These are phyloP conservation scores for Talaromyces piceae DNA, from an alignment of 2,329 filamentous ascomycete genomes.

Conservation along the genomic window DNA sequence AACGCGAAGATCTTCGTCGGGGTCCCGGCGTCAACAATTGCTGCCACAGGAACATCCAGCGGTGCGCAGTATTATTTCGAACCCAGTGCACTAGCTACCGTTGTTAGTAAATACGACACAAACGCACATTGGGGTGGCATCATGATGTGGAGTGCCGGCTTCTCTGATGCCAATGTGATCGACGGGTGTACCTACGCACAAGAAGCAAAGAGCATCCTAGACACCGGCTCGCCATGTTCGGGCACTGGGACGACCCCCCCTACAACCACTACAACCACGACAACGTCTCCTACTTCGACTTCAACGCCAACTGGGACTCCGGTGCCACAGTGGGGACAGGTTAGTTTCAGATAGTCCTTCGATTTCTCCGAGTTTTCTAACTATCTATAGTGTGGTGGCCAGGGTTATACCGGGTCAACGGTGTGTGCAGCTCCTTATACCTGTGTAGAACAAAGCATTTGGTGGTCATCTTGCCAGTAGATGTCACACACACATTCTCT, in stretches of 20 bases:
- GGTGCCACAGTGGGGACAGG: slow-evolving; percentile 10
- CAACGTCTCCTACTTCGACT: no score
- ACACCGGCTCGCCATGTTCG: slow-evolving; percentile 8
- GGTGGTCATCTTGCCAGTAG: slow-evolving; percentile 11
- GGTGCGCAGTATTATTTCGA: slow-evolving; percentile 37
- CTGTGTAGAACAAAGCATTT: slow-evolving; percentile 7
- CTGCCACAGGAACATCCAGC: slow-evolving; percentile 17
- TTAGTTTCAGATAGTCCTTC: neutral
- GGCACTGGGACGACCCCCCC: slow-evolving; percentile 20
- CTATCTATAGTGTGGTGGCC: slow-evolving; percentile 6
- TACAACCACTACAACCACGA: no score
- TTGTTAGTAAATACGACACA: slow-evolving; percentile 39
- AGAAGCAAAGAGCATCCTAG: slow-evolving; percentile 42
- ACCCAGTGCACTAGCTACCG: slow-evolving; percentile 36
- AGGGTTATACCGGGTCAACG: slow-evolving; percentile 9
- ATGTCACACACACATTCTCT: neutral
- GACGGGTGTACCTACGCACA: slow-evolving; percentile 38
- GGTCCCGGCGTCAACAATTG: slow-evolving; percentile 32
- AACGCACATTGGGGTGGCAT: slow-evolving; percentile 47
- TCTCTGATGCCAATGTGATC: slow-evolving; percentile 39
- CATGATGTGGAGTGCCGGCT: slow-evolving; percentile 54
- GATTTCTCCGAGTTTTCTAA: neutral
- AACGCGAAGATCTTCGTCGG: slow-evolving; percentile 49
- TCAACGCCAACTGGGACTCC: slow-evolving; percentile 5
- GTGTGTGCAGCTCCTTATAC: slow-evolving; percentile 8